Evolutionary conservation across 208 protist genomes (phyloP), one percentile per base, ranked within the genome.

Genomic region (Strigomonas galati): DNA sequence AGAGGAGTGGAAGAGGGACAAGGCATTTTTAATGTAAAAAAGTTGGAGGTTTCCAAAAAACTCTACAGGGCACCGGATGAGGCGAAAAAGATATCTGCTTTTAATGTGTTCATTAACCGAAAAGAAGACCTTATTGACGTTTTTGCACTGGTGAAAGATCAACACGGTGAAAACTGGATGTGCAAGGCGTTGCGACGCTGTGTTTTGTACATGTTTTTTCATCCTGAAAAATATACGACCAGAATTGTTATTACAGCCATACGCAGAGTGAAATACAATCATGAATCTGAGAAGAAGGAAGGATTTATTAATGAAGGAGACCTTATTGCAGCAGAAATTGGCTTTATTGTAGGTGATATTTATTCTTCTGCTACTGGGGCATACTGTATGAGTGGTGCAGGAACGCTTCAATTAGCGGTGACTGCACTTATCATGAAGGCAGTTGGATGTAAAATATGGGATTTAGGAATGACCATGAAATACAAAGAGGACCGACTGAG

Each of bases 91-190:
- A 31, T 35, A 12, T 46, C 63, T 0, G 71, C 74, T 0, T 92
- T 90, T 62, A 74, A 82, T 53, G 67, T 93, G 1, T 94, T 85
- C 61, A 56, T 96, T 10, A 93, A 96, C 55, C 72, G 85, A 12
- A 48, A 61, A 23, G 86, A 88, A 32, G 89, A 94, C 59, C 1
- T 92, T 7, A 64, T 26, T 1, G 77, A 82, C 40, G 79, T 89
- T 26, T 71, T 96, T 49, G 65, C 68, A 7, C 63, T 92, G 14
- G 87, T 96, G 49, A 44, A 57, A 12, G 55, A 61, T 14, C 86
- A 93, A 61, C 87, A 94, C 65, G 82, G 85, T 14, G 87, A 96
- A 46, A 92, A 87, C 46, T 96, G 91, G 88, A 51, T 96, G 0
- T 96, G 87, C 56, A 67, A 65, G n/a, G 66, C 75, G 0, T 64